Percentiles rank a stretch among this genome's conserved stretches.
Conservation (phyloP, 345 rosid species). For the Camelina laxa region DNA sequence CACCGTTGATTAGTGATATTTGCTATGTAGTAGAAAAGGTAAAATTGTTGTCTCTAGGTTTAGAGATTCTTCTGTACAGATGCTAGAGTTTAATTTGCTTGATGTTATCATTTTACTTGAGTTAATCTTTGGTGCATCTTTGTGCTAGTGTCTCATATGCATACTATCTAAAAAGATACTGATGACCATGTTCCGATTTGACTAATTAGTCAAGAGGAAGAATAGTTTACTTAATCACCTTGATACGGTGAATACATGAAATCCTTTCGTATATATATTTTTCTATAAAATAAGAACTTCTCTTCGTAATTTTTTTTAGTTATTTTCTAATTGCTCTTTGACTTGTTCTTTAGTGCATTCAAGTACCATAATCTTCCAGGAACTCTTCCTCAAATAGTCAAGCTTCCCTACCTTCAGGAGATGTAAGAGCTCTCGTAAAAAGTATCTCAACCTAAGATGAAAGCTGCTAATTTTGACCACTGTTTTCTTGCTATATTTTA, state of each 20-base stretch:
- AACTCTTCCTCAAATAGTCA: constrained; percentile 55
- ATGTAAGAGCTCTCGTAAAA: constrained; percentile 48
- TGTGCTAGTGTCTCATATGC: background rate
- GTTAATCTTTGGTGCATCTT: constrained; percentile 15
- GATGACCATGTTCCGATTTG: background rate
- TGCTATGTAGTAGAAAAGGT: constrained; percentile 6
- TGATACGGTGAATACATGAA: background rate
- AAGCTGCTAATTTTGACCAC: constrained; percentile 17
- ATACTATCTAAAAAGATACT: background rate
- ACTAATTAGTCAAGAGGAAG: background rate
- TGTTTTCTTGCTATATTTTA: constrained; percentile 27
- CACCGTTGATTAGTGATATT: constrained; percentile 14
- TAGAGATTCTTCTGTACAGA: background rate
- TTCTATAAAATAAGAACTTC: background rate
- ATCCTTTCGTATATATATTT: too few relatives aligned
- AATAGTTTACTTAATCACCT: constrained; percentile 7
- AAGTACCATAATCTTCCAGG: constrained; percentile 65
- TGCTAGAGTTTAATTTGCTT: background rate
- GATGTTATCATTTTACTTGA: background rate
- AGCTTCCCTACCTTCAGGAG: constrained; percentile 56
- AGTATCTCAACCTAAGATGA: constrained; percentile 5
- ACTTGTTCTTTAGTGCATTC: constrained; percentile 49
- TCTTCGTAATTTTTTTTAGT: constrained; percentile 3
- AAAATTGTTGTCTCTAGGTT: background rate
- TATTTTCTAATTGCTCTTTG: constrained; percentile 3